phyloP scores from a whole-genome alignment of 2,329 filamentous ascomycete genomes.

The Penicillium sp. region DNA sequence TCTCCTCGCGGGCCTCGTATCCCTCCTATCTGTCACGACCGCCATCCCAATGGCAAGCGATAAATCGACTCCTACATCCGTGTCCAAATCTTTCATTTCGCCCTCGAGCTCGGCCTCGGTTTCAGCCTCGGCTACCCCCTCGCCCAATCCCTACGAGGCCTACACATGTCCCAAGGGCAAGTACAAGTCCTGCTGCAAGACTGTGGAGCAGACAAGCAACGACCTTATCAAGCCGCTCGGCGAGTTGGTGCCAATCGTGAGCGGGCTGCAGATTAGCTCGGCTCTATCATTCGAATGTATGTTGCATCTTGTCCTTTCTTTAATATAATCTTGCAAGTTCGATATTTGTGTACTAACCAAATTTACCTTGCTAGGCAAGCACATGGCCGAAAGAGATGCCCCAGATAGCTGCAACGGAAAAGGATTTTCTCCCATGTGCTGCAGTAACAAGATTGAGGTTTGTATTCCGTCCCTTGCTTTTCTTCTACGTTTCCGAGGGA shows the following conservation, averaged over 20 bases:
- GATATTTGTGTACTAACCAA: not conserved
- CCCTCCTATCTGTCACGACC: conserved; percentile 7
- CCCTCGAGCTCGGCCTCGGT: conserved; percentile 2
- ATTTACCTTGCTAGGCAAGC: conserved; percentile 12
- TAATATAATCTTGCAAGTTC: too few relatives aligned
- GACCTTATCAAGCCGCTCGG: conserved; percentile 15
- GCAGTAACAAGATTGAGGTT: conserved; percentile 10
- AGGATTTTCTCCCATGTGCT: conserved; percentile 23
- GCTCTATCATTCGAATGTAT: conserved; percentile 23
- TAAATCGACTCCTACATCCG: conserved; percentile 1
- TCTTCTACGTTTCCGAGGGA: not conserved
- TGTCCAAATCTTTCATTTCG: conserved; percentile 1
- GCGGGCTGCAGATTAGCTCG: conserved; percentile 19
- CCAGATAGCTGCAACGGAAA: conserved; percentile 15
- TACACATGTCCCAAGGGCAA: conserved; percentile 20
- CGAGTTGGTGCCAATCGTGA: conserved; percentile 17
- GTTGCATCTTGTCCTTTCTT: conserved; percentile 1
- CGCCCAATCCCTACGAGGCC: conserved; percentile 8
- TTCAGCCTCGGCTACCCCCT: conserved; percentile 6
- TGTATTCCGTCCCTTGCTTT: not conserved
- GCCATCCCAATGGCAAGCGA: conserved; percentile 11
- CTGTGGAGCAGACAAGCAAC: conserved; percentile 13
- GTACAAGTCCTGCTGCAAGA: conserved; percentile 24
- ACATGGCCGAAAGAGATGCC: conserved; percentile 12
- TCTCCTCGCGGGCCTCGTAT: conserved; percentile 9